Conservation (phyloP, 2,329 filamentous ascomycete genomes). For the Aspergillus calidoustus region DNA sequence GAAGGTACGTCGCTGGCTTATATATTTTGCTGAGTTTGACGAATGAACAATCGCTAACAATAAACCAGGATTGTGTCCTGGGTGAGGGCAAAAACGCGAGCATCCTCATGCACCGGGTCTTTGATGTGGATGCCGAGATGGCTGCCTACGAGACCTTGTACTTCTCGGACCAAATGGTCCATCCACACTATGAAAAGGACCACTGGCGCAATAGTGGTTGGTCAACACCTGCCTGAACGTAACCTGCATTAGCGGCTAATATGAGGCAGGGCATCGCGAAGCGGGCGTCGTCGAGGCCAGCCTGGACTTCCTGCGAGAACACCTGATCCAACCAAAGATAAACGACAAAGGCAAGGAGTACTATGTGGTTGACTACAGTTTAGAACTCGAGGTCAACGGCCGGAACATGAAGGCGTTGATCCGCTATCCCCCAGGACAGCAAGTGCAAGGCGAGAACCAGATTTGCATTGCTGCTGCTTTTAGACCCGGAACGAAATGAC, state of each 20-base stretch:
- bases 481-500: neutral
- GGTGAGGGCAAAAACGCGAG: neutral
- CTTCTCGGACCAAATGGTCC: neutral
- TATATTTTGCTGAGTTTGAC: too few relatives aligned
- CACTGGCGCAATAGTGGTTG: neutral
- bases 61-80: neutral
- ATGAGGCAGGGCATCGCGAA: neutral
- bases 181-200: neutral
- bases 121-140: neutral
- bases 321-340: neutral
- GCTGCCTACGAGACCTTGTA: neutral
- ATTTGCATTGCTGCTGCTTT: neutral
- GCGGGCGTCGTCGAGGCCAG: neutral
- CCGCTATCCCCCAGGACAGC: neutral
- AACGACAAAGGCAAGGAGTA: neutral
- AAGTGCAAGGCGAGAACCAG: neutral
- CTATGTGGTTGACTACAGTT: neutral
- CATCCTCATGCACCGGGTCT: neutral
- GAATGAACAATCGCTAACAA: neutral
- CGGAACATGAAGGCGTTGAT: neutral
- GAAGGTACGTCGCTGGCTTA: neutral
- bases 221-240: neutral
- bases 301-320: neutral
- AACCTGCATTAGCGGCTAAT: neutral
- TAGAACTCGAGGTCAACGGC: neutral